These are phyloP conservation scores for Euphrasia arctica DNA, from an alignment of 305 asterid genomes.

Conservation along the genomic window DNA sequence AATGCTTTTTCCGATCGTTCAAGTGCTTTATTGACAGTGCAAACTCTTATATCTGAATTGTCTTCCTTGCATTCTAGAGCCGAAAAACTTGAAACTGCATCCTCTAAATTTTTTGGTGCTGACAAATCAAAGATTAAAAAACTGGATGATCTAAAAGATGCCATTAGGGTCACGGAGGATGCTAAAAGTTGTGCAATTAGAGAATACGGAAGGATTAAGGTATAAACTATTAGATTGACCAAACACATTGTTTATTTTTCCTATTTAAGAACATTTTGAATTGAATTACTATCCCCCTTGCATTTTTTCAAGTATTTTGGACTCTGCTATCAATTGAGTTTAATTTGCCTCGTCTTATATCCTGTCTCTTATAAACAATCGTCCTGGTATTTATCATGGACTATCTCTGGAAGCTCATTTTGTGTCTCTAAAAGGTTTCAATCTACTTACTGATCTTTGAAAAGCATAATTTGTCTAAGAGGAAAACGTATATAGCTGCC, in stretches of 20 bases:
- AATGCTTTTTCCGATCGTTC: constrained; percentile 91
- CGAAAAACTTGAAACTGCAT: constrained; percentile 74
- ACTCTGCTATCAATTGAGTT: constrained; percentile 6
- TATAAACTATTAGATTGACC: constrained; percentile 28
- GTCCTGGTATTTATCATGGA: background rate
- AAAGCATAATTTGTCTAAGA: background rate
- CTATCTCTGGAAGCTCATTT: constrained; percentile 3
- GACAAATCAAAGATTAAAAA: constrained; percentile 72
- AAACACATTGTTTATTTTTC: background rate
- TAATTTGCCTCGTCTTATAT: background rate
- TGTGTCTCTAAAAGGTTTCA: background rate
- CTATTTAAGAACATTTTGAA: too few species aligned
- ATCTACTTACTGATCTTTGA: constrained; percentile 10
- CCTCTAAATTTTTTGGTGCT: constrained; percentile 77
- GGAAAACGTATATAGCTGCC: constrained; percentile 6
- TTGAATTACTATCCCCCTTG: background rate
- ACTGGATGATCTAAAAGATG: constrained; percentile 66
- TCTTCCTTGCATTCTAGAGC: constrained; percentile 75
- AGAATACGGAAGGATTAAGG: constrained; percentile 94
- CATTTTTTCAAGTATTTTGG: constrained; percentile 5
- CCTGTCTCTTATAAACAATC: too few species aligned
- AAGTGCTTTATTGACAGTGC: constrained; percentile 85
- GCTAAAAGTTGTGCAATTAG: constrained; percentile 73
- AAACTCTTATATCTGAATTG: constrained; percentile 86
- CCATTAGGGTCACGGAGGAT: constrained; percentile 81